phyloP scores from a whole-genome alignment of 768 basidiomycete species.

The Mycena maculata region DNA sequence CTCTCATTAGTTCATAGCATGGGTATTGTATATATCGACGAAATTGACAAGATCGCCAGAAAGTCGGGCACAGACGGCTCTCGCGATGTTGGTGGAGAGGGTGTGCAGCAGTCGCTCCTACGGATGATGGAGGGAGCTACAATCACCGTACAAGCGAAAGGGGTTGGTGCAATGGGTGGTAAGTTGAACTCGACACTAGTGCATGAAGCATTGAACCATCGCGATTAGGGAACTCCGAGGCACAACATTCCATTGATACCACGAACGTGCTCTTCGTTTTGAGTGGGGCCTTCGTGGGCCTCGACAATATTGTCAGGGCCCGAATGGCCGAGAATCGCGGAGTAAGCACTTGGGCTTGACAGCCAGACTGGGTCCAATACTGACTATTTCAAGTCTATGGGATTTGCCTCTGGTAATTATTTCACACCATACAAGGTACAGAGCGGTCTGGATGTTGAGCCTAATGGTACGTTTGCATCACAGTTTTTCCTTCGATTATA shows the following conservation, averaged over 20 bases:
- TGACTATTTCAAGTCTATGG: constrained; percentile 75
- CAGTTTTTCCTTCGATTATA: neutral
- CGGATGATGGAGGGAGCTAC: constrained; percentile 95
- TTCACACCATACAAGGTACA: constrained; percentile 71
- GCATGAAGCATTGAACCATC: too few relatives aligned
- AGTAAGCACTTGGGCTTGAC: constrained; percentile 50
- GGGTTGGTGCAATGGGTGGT: constrained; percentile 55
- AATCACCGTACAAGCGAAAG: constrained; percentile 84
- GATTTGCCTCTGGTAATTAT: constrained; percentile 70
- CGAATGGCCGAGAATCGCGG: constrained; percentile 78
- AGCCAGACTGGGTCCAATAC: constrained; percentile 12
- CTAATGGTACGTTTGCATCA: constrained; percentile 58
- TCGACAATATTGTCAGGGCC: constrained; percentile 84
- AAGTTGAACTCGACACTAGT: too few relatives aligned
- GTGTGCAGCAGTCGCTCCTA: constrained; percentile 92
- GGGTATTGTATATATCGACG: constrained; percentile 97
- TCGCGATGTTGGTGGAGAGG: constrained; percentile 94
- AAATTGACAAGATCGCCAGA: constrained; percentile 92
- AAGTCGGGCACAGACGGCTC: constrained; percentile 76
- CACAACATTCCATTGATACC: constrained; percentile 80
- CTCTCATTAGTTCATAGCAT: constrained; percentile 59
- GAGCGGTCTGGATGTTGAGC: constrained; percentile 70
- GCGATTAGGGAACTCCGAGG: constrained; percentile 65
- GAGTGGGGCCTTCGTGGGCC: constrained; percentile 94
- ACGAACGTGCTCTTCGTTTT: constrained; percentile 94